These are phyloP conservation scores for Cucurbita argyrosperma DNA, from an alignment of 306 rosid species.

Conservation along the genomic window DNA sequence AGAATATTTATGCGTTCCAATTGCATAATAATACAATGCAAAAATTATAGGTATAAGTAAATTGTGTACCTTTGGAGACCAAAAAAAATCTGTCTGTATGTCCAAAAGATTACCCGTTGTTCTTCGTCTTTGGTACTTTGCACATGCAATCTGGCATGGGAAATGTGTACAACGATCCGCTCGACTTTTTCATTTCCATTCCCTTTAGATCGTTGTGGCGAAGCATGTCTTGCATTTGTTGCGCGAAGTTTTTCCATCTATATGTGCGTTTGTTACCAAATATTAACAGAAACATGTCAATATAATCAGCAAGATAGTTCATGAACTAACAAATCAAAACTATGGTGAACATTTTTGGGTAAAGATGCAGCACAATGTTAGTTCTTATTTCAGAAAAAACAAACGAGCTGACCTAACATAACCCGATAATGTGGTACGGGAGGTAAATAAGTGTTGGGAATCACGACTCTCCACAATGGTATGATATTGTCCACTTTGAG, in stretches of 20 bases:
- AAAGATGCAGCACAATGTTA: background rate
- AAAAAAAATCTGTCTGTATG: background rate
- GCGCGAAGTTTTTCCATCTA: conserved; percentile 64
- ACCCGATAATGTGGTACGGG: background rate
- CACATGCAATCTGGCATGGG: conserved; percentile 99
- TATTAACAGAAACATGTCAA: background rate
- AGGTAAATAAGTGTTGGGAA: background rate
- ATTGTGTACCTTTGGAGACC: conserved; percentile 11
- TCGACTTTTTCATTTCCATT: conserved; percentile 53
- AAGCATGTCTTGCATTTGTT: conserved; percentile 75
- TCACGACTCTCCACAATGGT: too few relatives aligned
- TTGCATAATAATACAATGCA: conserved; percentile 16
- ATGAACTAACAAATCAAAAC: background rate
- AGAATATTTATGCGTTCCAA: conserved; percentile 9
- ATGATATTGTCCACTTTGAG: too few relatives aligned
- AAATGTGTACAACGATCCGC: conserved; percentile 67
- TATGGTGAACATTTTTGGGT: background rate
- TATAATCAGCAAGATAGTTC: background rate
- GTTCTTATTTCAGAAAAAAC: background rate
- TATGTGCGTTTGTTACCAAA: background rate
- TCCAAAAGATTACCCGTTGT: conserved; percentile 4
- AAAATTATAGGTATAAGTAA: conserved; percentile 28
- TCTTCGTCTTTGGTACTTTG: conserved; percentile 32
- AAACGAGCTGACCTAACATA: background rate
- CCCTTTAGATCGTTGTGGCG: conserved; percentile 68